Percentiles rank a stretch among this genome's conserved stretches.
phyloP scores from a whole-genome alignment of 192 early-diverging fungal genomes.

The Podila minutissima region DNA sequence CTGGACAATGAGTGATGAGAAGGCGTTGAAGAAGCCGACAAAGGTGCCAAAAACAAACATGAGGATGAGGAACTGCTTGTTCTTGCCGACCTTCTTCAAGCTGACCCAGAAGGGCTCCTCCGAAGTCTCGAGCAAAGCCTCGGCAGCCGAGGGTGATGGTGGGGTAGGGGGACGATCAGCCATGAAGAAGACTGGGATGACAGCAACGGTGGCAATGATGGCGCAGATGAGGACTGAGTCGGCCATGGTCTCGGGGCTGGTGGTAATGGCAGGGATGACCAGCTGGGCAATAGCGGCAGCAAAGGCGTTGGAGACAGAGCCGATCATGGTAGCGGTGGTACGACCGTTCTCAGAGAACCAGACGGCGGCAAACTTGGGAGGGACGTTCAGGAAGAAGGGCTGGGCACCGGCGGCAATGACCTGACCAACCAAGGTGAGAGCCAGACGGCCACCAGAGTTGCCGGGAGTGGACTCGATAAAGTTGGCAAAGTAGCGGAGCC shows the following conservation, averaged over 20 bases:
- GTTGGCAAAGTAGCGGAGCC: slow-evolving; percentile 56
- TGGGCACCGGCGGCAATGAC: slow-evolving; percentile 59
- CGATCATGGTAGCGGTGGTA: slow-evolving; percentile 61
- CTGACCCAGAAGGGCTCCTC: slow-evolving; percentile 48
- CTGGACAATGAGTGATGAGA: slow-evolving; percentile 58
- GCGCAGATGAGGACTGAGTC: slow-evolving; percentile 55
- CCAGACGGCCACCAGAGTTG: slow-evolving; percentile 46
- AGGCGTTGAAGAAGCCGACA: slow-evolving; percentile 60
- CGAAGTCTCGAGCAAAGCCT: slow-evolving; percentile 31
- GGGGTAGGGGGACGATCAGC: slow-evolving; percentile 57
- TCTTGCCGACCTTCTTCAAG: slow-evolving; percentile 51
- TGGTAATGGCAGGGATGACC: slow-evolving; percentile 58
- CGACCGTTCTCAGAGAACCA: slow-evolving; percentile 64
- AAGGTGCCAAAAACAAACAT: slow-evolving; percentile 58
- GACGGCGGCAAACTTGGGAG: slow-evolving; percentile 64
- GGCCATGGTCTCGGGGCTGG: slow-evolving; percentile 32
- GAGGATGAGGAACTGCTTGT: slow-evolving; percentile 59
- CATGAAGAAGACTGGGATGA: slow-evolving; percentile 57
- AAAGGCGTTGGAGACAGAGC: slow-evolving; percentile 57
- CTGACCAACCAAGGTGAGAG: slow-evolving; percentile 60
- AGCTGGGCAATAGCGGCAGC: slow-evolving; percentile 61
- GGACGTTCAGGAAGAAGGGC: slow-evolving; percentile 64
- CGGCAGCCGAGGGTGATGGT: slow-evolving; percentile 58
- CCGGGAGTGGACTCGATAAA: slow-evolving; percentile 43
- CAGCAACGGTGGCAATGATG: slow-evolving; percentile 48